Evolutionary conservation across 441 rosid genomes (phyloP).

Genomic region (Erodium trifolium): DNA sequence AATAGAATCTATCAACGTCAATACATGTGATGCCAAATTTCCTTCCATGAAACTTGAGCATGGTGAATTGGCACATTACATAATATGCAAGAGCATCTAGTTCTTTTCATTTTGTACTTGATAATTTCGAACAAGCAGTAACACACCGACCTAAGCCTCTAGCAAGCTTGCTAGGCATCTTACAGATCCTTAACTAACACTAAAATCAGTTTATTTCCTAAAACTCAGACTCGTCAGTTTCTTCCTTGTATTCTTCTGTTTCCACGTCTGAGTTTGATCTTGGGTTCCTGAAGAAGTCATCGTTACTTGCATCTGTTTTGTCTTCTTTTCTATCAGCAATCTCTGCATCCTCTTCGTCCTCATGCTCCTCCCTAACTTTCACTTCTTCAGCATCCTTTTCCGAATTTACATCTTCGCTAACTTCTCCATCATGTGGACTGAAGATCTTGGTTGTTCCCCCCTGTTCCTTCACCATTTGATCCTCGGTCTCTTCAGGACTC

Average conservation of each 20-base stretch:
- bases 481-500: no score
- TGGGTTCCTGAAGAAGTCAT: slow-evolving; percentile 16
- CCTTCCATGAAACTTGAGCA: background rate
- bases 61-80: background rate
- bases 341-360: slow-evolving; percentile 15
- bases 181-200: background rate
- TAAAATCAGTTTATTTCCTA: background rate
- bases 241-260: slow-evolving; percentile 24
- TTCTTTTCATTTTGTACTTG: no score
- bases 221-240: slow-evolving; percentile 31
- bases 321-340: slow-evolving; percentile 15
- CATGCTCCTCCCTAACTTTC: background rate
- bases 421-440: background rate
- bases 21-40: background rate
- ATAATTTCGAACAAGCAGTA: no score
- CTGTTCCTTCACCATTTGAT: background rate
- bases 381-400: background rate
- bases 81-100: background rate
- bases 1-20: no score
- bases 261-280: slow-evolving; percentile 25
- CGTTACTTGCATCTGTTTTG: slow-evolving; percentile 15
- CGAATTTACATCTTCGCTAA: background rate
- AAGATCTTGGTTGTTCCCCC: background rate
- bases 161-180: background rate
- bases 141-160: background rate